These are phyloP conservation scores for Dipodascopsis uninucleata DNA, from an alignment of 805 yeast genomes.

Conservation along the genomic window DNA sequence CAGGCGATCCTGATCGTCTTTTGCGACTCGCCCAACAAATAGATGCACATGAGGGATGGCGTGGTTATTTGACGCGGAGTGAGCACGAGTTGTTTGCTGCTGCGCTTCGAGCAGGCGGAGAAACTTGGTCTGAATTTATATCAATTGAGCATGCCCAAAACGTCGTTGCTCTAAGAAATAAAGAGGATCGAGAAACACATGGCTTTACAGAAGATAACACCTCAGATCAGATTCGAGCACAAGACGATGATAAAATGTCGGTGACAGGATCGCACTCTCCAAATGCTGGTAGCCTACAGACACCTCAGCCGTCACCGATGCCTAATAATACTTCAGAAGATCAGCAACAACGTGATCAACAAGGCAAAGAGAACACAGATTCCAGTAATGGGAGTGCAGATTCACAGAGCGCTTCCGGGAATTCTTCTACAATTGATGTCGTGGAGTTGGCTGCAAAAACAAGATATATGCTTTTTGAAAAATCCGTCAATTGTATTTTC, in stretches of 20 bases:
- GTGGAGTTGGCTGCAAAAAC: constrained; percentile 39
- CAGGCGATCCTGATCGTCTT: constrained; percentile 27
- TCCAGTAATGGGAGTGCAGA: no score
- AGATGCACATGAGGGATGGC: constrained; percentile 33
- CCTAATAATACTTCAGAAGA: background rate
- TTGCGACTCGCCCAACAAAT: constrained; percentile 26
- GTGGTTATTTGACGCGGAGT: constrained; percentile 37
- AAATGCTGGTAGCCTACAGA: no score
- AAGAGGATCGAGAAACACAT: no score
- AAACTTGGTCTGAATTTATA: constrained; percentile 36
- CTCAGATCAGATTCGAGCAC: no score
- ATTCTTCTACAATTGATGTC: constrained; percentile 36
- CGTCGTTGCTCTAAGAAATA: no score
- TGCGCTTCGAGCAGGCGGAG: constrained; percentile 34
- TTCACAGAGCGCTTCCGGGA: no score
- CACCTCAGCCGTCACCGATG: constrained; percentile 4
- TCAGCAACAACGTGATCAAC: no score
- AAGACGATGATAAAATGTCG: no score
- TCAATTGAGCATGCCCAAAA: constrained; percentile 5
- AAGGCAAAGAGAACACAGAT: no score
- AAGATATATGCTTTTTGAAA: constrained; percentile 42
- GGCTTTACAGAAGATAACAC: no score
- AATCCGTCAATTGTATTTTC: constrained; percentile 32
- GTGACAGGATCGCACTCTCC: no score
- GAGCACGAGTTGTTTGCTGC: constrained; percentile 39